Conservation (phyloP, 2,329 filamentous ascomycete species). For the Emergomyces pasteurianus region DNA sequence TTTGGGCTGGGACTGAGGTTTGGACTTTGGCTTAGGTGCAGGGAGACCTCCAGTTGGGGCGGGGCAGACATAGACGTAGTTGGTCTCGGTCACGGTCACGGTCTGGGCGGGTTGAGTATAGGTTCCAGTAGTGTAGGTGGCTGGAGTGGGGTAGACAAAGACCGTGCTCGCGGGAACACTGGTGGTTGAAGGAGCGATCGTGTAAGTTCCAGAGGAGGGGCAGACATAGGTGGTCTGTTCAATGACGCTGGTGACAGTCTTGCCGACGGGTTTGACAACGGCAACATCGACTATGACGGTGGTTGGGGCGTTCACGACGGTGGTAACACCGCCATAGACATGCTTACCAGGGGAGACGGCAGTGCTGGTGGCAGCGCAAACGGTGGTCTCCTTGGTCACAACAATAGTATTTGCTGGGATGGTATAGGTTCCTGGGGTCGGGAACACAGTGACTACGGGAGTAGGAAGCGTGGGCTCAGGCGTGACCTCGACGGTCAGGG, state of each 20-base stretch:
- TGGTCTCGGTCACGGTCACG: conserved; percentile 57
- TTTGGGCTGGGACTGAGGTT: conserved; percentile 16
- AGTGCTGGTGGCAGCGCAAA: conserved; percentile 52
- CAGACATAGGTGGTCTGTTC: conserved; percentile 60
- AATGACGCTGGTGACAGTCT: conserved; percentile 54
- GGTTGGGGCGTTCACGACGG: conserved; percentile 53
- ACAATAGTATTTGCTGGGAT: conserved; percentile 61
- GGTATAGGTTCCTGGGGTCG: conserved; percentile 61
- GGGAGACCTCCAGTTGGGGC: conserved; percentile 39
- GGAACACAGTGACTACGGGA: conserved; percentile 40
- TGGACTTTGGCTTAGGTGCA: conserved; percentile 12
- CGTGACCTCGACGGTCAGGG: conserved; percentile 23
- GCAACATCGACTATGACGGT: conserved; percentile 61
- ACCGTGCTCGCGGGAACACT: conserved; percentile 42
- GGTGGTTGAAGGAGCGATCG: conserved; percentile 57
- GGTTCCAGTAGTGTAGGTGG: conserved; percentile 54
- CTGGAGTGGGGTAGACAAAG: conserved; percentile 51
- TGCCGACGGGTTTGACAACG: conserved; percentile 46
- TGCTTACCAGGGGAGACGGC: conserved; percentile 51
- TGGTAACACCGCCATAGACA: conserved; percentile 62
- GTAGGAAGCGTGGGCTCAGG: conserved; percentile 31
- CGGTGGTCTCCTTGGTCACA: conserved; percentile 54
- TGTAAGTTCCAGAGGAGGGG: conserved; percentile 63
- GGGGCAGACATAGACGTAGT: conserved; percentile 60
- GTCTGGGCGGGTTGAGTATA: conserved; percentile 58